Percentiles rank a stretch among this genome's conserved stretches.
Evolutionary conservation across 768 basidiomycete species (phyloP).

Genomic region (Auriscalpium orientale): DNA sequence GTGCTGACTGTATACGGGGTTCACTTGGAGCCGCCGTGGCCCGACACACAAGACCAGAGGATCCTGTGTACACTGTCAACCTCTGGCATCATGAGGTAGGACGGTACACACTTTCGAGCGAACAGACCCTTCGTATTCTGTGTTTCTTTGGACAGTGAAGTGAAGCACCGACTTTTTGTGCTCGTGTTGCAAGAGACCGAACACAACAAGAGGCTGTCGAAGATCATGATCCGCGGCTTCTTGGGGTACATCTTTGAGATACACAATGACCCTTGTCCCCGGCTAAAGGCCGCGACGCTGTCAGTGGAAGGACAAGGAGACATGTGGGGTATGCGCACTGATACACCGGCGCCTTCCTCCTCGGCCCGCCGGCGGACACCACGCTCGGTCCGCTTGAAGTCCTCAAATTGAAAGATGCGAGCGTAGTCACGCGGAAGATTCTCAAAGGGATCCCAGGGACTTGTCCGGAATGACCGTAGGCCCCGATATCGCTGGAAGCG

Average conservation of each 20-base stretch:
- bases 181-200: slow-evolving; percentile 87
- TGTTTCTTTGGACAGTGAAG: slow-evolving; percentile 90
- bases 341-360: slow-evolving; percentile 48
- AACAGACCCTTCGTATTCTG: slow-evolving; percentile 84
- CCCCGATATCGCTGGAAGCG: slow-evolving; percentile 93
- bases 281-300: slow-evolving; percentile 37
- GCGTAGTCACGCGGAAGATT: slow-evolving; percentile 92
- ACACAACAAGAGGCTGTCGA: slow-evolving; percentile 51
- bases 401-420: slow-evolving; percentile 94
- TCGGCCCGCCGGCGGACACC: slow-evolving; percentile 60
- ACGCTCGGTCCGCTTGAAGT: slow-evolving; percentile 81
- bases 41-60: slow-evolving; percentile 85
- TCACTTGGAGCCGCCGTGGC: slow-evolving; percentile 74
- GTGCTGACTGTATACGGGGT: slow-evolving; percentile 90
- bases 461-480: slow-evolving; percentile 86
- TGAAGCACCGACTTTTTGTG: slow-evolving; percentile 92
- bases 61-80: slow-evolving; percentile 44
- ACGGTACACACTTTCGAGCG: slow-evolving; percentile 67
- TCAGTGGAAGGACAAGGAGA: not conserved
- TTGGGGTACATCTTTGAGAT: slow-evolving; percentile 68
- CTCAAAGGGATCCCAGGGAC: slow-evolving; percentile 97
- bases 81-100: not conserved
- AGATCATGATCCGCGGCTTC: slow-evolving; percentile 34
- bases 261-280: slow-evolving; percentile 72
- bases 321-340: slow-evolving; percentile 39